A percentile compares a stretch with the other conserved stretches of the same genome.
phyloP scores from a whole-genome alignment of 768 basidiomycete genomes.

The Termitomyces sp. region DNA sequence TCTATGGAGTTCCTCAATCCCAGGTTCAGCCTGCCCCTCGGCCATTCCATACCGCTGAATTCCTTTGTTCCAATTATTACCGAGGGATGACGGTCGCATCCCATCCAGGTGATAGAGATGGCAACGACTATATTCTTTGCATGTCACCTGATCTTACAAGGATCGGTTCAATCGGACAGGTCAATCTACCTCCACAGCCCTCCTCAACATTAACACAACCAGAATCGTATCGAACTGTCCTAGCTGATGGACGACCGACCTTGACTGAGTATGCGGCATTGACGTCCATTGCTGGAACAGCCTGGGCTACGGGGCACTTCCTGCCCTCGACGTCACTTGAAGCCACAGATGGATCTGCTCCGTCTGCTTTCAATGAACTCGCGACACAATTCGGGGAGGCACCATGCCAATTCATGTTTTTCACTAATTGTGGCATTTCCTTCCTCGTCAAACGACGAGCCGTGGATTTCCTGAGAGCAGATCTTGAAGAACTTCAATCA shows the following conservation, averaged over 20 bases:
- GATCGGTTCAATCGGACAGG: conserved; percentile 63
- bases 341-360: conserved; percentile 36
- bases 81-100: conserved; percentile 64
- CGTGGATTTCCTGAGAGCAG: conserved; percentile 76
- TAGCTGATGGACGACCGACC: conserved; percentile 44
- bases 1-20: conserved; percentile 44
- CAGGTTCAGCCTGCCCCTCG: conserved; percentile 41
- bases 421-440: conserved; percentile 83
- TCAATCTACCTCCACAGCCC: conserved; percentile 43
- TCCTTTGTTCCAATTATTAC: conserved; percentile 61
- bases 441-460: conserved; percentile 78
- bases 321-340: conserved; percentile 22
- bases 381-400: conserved; percentile 74
- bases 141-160: conserved; percentile 70
- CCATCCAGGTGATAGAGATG: conserved; percentile 71
- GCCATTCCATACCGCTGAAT: conserved; percentile 49
- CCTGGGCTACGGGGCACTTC: conserved; percentile 75
- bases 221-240: conserved; percentile 28
- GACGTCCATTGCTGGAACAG: conserved; percentile 73
- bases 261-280: conserved; percentile 75
- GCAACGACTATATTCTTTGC: conserved; percentile 70
- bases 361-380: conserved; percentile 69
- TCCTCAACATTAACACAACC: conserved; percentile 21
- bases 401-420: conserved; percentile 76
- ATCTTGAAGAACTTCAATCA: conserved; percentile 76